Conservation (phyloP, 306 rosid genomes). For the Rosa multiflora region DNA sequence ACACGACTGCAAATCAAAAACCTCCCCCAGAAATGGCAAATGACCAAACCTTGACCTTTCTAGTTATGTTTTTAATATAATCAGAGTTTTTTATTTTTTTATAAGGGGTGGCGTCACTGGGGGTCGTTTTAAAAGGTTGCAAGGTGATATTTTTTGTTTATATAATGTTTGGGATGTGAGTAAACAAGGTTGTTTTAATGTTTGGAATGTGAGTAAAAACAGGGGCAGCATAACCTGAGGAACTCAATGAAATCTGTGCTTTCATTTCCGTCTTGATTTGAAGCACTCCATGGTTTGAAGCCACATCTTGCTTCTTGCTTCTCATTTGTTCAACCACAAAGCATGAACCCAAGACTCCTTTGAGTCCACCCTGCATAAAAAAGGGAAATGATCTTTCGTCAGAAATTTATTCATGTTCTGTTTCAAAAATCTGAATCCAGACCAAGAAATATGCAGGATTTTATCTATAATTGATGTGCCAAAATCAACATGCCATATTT, state of each 20-base stretch:
- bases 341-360: background rate
- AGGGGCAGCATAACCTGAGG: conserved; percentile 11
- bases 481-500: background rate
- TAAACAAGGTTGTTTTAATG: conserved; percentile 19
- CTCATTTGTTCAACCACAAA: background rate
- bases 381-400: background rate
- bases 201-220: conserved; percentile 26
- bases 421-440: background rate
- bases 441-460: background rate
- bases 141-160: background rate
- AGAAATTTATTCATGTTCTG: background rate
- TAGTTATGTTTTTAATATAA: no score
- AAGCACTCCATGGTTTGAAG: conserved; percentile 4
- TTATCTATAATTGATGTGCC: background rate
- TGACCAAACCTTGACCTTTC: no score
- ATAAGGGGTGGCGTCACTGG: no score
- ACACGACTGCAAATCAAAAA: no score
- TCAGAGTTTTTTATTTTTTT: no score
- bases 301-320: conserved; percentile 10
- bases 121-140: no score
- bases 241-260: background rate
- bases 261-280: background rate
- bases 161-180: conserved; percentile 34
- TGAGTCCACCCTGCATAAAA: conserved; percentile 20
- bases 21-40: no score